These are phyloP conservation scores for Epichloe scottii DNA, from an alignment of 2,329 filamentous ascomycete species.

Conservation along the genomic window DNA sequence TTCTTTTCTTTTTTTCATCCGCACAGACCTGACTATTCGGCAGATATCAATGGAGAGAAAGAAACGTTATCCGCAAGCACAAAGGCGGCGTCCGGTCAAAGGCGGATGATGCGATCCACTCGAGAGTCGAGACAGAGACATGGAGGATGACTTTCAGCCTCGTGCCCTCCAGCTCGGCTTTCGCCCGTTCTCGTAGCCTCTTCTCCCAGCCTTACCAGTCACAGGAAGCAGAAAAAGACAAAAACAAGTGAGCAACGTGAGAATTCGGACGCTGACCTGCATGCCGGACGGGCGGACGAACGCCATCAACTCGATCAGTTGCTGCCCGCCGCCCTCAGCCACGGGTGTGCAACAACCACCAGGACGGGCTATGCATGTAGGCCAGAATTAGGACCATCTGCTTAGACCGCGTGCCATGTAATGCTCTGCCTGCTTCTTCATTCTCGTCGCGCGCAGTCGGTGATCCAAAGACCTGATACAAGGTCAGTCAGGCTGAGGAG, in stretches of 20 bases:
- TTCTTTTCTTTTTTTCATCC: background rate
- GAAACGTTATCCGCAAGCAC: background rate
- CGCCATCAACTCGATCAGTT: background rate
- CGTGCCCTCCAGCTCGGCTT: background rate
- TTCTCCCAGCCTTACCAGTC: background rate
- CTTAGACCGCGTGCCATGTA: slow-evolving; percentile 6
- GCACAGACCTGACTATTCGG: background rate
- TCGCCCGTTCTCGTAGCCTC: background rate
- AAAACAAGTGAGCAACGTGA: background rate
- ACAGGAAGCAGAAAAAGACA: background rate
- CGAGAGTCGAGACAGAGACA: background rate
- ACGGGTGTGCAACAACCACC: background rate
- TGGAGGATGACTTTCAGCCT: background rate
- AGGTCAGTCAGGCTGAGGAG: background rate
- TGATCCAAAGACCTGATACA: background rate
- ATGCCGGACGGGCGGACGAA: background rate
- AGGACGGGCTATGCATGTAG: background rate
- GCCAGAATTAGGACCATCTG: slow-evolving; percentile 6
- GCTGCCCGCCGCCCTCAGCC: slow-evolving; percentile 1
- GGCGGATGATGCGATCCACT: background rate
- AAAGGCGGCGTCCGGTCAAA: slow-evolving; percentile 4
- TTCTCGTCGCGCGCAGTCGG: slow-evolving; percentile 1
- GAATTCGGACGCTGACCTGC: background rate
- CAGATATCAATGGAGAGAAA: background rate
- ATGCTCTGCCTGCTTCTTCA: slow-evolving; percentile 1